Base-by-base conservation (phyloP, 768 basidiomycete species). In the Pleurotus djamor region DNA sequence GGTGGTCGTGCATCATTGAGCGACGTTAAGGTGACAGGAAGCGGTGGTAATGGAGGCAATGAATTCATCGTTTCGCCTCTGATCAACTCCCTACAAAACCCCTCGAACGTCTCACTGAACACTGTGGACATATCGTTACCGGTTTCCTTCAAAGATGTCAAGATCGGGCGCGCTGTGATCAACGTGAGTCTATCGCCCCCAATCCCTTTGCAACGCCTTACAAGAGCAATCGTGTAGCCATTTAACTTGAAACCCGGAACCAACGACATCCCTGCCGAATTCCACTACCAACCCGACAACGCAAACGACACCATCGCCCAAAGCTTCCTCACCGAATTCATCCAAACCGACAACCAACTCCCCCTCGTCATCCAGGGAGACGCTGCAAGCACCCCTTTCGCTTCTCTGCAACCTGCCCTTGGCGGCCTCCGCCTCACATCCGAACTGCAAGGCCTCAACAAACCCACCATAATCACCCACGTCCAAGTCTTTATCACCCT, bases 271-370 rank as follows among this genome's bases (percentile, higher is more conserved):
- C 54, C 75, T 0, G 75, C 86, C 2, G 86, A 89, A 65, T 90
- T 91, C 75, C 86, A 80, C 60, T 91, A 91, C 64, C 73, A 79
- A 62, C 88, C 89, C 0, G 76, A 77, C 8, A 69, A 89, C 68
- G 79, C 85, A 8, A 88, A 89, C 62, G 82, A 90, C 65, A 88
- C 88, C 4, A 71, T 76, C 21, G 88, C 89, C 3, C 83, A 87
- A 76, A 68, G 71, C 32, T 90, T 91, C 76, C 67, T 89, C 61
- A 76, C 80, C 7, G 67, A 74, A 36, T 90, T 88, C 70, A 76
- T 91, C 47, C 83, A 85, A 68, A 80, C 78, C 0, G 76, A 73
- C 28, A 67, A 79, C 45, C 57, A 64, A 6, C 67, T 91, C 36
- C 73, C 80, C 5, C 67, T 88, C 59, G 77, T 75, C 0, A 85